Conservation (phyloP, 73 alveolate species). For the Chromera velia region DNA sequence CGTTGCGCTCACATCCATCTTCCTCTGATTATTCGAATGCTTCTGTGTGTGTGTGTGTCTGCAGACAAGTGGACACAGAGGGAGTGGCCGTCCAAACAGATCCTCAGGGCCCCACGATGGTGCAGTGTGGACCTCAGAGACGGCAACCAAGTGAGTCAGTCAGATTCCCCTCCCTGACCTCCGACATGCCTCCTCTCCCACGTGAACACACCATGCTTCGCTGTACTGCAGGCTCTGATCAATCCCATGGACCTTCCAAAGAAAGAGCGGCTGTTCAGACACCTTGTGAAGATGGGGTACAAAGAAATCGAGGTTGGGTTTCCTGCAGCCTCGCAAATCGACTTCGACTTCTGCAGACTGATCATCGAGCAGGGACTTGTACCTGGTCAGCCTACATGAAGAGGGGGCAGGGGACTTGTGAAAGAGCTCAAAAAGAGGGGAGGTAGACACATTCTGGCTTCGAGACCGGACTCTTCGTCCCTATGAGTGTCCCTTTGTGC, state of each 20-base stretch:
- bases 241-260: constrained; percentile 42
- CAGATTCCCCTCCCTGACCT: too few species aligned
- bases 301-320: constrained; percentile 49
- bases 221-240: constrained; percentile 21
- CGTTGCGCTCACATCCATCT: too few species aligned
- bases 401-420: too few species aligned
- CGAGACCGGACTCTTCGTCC: too few species aligned
- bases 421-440: too few species aligned
- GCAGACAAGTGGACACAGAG: constrained; percentile 25
- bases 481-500: too few species aligned
- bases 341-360: constrained; percentile 35
- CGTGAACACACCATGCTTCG: too few species aligned
- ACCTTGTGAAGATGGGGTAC: constrained; percentile 39
- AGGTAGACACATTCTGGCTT: too few species aligned
- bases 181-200: too few species aligned
- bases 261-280: constrained; percentile 14
- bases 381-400: too few species aligned
- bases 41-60: too few species aligned
- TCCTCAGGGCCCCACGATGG: constrained; percentile 43
- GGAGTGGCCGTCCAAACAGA: constrained; percentile 29
- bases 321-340: constrained; percentile 43
- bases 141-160: constrained; percentile 30
- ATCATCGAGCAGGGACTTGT: constrained; percentile 35
- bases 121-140: constrained; percentile 46
- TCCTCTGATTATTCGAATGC: too few species aligned